Percentiles rank a stretch among this genome's conserved stretches.
These are phyloP conservation scores for Parascedosporium putredinis DNA, from an alignment of 2,329 filamentous ascomycete genomes.

Conservation along the genomic window DNA sequence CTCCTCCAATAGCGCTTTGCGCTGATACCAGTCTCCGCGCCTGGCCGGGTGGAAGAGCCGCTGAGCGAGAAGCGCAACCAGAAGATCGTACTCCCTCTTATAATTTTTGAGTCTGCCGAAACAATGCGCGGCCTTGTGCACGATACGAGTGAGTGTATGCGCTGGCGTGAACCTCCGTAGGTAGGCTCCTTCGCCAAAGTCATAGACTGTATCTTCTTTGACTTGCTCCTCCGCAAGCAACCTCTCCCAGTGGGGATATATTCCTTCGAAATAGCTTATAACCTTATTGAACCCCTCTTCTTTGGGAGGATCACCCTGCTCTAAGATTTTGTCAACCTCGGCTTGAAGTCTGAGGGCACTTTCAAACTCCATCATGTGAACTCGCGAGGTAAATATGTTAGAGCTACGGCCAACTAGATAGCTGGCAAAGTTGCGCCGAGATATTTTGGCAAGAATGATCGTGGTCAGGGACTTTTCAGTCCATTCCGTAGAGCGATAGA, in stretches of 20 bases:
- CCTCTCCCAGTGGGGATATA: conserved; percentile 71
- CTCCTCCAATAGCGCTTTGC: conserved; percentile 87
- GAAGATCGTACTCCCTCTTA: conserved; percentile 60
- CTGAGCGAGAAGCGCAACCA: conserved; percentile 68
- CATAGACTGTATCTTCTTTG: conserved; percentile 69
- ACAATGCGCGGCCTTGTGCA: conserved; percentile 75
- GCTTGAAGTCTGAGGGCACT: conserved; percentile 73
- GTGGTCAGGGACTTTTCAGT: conserved; percentile 93
- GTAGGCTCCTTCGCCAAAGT: conserved; percentile 78
- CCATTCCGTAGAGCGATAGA: conserved; percentile 94
- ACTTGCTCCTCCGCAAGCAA: conserved; percentile 63
- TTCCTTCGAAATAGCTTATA: conserved; percentile 58
- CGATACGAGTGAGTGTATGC: conserved; percentile 85
- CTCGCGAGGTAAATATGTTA: conserved; percentile 75
- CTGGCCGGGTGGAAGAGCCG: conserved; percentile 75
- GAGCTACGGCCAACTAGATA: conserved; percentile 85
- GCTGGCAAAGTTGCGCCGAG: conserved; percentile 73
- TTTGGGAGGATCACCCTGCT: conserved; percentile 62
- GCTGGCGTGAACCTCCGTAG: conserved; percentile 81
- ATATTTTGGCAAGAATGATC: conserved; percentile 86
- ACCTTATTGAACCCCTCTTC: conserved; percentile 57
- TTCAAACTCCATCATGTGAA: conserved; percentile 77
- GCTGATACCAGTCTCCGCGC: conserved; percentile 88
- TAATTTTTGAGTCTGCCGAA: conserved; percentile 77
- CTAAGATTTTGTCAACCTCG: conserved; percentile 69